phyloP scores from a whole-genome alignment of 805 yeast species.

The Wickerhamomyces bovis region DNA sequence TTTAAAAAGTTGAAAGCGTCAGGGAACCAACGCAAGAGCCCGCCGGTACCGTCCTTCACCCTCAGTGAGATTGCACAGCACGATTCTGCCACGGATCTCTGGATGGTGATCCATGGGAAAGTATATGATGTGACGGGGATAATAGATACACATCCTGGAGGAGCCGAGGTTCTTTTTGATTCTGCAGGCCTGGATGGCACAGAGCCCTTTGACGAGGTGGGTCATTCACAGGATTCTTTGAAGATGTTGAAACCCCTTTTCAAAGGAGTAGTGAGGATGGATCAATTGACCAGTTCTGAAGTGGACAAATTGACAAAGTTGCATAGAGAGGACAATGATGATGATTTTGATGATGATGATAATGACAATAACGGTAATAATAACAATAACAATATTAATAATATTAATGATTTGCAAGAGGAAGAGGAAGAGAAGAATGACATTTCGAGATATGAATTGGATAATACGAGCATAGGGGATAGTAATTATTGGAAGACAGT shows the following conservation, averaged over 20 bases:
- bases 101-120: conserved; percentile 79
- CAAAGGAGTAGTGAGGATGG: conserved; percentile 66
- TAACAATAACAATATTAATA: conserved; percentile 1
- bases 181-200: conserved; percentile 78
- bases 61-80: conserved; percentile 17
- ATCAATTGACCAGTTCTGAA: neutral
- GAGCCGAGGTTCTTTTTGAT: conserved; percentile 63
- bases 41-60: conserved; percentile 4
- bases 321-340: neutral
- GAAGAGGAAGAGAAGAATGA: neutral
- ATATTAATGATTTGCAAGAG: conserved; percentile 3
- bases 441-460: conserved; percentile 4
- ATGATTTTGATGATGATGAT: neutral
- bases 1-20: neutral
- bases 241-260: conserved; percentile 61
- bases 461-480: conserved; percentile 22
- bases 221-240: conserved; percentile 93
- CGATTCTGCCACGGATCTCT: conserved; percentile 40
- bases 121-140: conserved; percentile 71
- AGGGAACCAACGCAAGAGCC: neutral
- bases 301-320: neutral
- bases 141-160: conserved; percentile 69
- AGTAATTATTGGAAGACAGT: conserved; percentile 13
- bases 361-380: neutral
- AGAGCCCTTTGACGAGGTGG: conserved; percentile 84